A percentile compares a stretch with the other conserved stretches of the same genome.
Evolutionary conservation across 2,329 filamentous ascomycete genomes (phyloP).

Genomic region (Fusarium praegraminearum): DNA sequence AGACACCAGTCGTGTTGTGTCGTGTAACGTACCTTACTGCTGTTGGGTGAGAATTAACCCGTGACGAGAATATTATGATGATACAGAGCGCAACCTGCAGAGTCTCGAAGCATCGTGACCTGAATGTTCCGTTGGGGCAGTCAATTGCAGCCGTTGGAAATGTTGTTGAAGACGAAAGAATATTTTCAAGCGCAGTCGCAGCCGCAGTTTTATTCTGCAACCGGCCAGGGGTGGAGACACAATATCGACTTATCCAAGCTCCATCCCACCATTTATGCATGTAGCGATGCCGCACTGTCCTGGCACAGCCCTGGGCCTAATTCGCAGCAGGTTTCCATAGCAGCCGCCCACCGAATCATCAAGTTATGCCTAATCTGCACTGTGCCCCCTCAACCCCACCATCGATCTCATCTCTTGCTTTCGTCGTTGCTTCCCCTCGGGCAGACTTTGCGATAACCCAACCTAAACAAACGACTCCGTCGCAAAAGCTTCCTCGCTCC

Average conservation of each 20-base stretch:
- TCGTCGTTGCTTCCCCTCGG: constrained; percentile 41
- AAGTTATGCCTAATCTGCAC: constrained; percentile 50
- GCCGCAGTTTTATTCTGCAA: constrained; percentile 35
- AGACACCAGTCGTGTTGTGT: constrained; percentile 31
- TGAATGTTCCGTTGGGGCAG: constrained; percentile 4
- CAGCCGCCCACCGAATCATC: constrained; percentile 20
- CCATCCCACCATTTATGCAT: constrained; percentile 46
- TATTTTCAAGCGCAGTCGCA: constrained; percentile 14
- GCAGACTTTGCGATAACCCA: constrained; percentile 53
- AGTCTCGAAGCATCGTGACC: constrained; percentile 15
- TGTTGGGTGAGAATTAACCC: constrained; percentile 3
- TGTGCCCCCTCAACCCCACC: constrained; percentile 56
- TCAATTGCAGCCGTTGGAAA: constrained; percentile 9
- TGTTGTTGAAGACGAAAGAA: constrained; percentile 25
- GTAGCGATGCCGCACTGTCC: constrained; percentile 47
- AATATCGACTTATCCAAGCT: constrained; percentile 46
- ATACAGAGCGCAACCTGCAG: background rate
- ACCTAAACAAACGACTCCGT: constrained; percentile 22
- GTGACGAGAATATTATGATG: background rate
- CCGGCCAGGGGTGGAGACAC: constrained; percentile 1
- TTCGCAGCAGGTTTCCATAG: constrained; percentile 20
- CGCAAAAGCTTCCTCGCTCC: constrained; percentile 2
- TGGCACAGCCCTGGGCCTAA: background rate
- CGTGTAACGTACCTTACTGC: constrained; percentile 42
- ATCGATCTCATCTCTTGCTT: constrained; percentile 46